These are phyloP conservation scores for Adenanthera pavonina DNA, from an alignment of 306 rosid genomes.

Conservation along the genomic window DNA sequence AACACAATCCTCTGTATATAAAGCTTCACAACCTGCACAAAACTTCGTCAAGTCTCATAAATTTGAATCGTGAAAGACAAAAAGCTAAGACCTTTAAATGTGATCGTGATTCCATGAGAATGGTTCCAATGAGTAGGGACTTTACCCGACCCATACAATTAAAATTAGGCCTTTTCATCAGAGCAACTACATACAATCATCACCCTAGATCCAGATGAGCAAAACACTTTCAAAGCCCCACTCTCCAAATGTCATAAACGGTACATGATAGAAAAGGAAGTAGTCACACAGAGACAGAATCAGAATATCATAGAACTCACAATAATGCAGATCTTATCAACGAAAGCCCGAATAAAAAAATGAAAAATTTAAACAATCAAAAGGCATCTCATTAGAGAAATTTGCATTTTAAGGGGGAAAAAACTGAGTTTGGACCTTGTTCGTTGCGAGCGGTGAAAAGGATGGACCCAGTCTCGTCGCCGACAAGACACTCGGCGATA, in stretches of 20 bases:
- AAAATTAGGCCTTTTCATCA: background rate
- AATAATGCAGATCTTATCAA: constrained; percentile 32
- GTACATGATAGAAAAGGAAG: background rate
- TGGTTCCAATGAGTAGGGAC: background rate
- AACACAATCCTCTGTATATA: background rate
- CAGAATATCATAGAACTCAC: background rate
- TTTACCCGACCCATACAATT: background rate
- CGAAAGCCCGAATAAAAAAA: background rate
- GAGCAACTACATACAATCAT: background rate
- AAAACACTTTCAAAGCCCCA: background rate
- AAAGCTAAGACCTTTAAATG: background rate
- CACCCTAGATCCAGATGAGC: constrained; percentile 6
- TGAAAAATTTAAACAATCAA: constrained; percentile 8
- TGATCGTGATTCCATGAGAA: background rate
- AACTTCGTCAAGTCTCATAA: background rate
- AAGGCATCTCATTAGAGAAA: background rate
- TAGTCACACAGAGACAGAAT: background rate
- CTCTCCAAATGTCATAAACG: background rate
- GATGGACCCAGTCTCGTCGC: constrained; percentile 85
- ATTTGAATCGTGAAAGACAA: background rate
- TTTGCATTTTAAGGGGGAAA: background rate
- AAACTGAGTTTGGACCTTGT: constrained; percentile 57
- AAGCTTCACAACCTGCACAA: background rate
- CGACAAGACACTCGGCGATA: constrained; percentile 86
- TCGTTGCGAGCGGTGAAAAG: constrained; percentile 86